Evolutionary conservation across 2,329 filamentous ascomycete genomes (phyloP).

Genomic region (Xylaria sp.): DNA sequence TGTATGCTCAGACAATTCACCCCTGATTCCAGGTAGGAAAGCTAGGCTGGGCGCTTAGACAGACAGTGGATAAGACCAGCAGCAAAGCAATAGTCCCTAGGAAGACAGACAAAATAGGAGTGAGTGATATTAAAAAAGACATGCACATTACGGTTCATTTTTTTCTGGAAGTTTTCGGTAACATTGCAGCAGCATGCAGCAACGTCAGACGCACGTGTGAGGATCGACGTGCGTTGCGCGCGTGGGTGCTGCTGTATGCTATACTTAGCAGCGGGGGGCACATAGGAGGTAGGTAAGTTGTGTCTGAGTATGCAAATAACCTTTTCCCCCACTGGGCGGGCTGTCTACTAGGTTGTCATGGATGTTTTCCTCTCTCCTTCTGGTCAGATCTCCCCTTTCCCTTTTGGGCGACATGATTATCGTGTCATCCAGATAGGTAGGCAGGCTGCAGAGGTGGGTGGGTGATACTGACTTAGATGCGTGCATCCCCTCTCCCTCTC

Average conservation of each 20-base stretch:
- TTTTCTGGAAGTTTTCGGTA: slow-evolving; percentile 32
- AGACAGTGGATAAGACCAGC: not conserved
- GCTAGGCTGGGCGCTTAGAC: slow-evolving; percentile 6
- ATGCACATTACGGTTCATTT: too few relatives aligned
- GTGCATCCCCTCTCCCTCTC: too few relatives aligned
- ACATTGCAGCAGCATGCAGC: slow-evolving; percentile 15
- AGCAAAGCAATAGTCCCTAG: slow-evolving; percentile 2
- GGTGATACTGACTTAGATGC: too few relatives aligned
- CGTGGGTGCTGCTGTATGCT: slow-evolving; percentile 14
- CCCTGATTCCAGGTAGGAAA: too few relatives aligned
- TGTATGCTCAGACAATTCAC: not conserved
- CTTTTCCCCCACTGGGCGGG: too few relatives aligned
- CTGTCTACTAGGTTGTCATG: not conserved
- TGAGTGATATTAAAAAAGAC: too few relatives aligned
- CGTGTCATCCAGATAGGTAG: too few relatives aligned
- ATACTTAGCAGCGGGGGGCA: slow-evolving; percentile 20
- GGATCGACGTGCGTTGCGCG: slow-evolving; percentile 3
- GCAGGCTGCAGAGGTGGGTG: too few relatives aligned
- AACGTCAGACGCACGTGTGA: not conserved
- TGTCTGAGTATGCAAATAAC: too few relatives aligned
- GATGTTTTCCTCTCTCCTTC: not conserved
- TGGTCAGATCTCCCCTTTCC: too few relatives aligned
- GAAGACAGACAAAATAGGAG: not conserved
- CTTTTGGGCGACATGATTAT: too few relatives aligned
- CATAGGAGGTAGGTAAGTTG: too few relatives aligned